Percentiles rank a stretch among this genome's conserved stretches.
Conservation (phyloP, 495 filamentous ascomycete species). For the Neurospora africana region DNA sequence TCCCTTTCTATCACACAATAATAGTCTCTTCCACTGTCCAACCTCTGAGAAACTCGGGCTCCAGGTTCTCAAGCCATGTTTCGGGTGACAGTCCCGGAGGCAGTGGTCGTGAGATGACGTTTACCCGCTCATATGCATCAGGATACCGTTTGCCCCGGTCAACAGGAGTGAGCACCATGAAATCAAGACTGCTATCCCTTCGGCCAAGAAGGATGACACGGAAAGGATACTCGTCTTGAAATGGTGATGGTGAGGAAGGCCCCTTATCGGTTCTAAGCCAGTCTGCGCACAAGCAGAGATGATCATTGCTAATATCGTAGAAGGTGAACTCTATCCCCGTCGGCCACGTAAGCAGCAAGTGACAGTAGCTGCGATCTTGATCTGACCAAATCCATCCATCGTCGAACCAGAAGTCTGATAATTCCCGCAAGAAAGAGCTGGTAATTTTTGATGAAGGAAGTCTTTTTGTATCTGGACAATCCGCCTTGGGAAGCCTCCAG, state of each 20-base stretch:
- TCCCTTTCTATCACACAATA: neutral
- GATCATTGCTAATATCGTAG: neutral
- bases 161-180: neutral
- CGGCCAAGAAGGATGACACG: neutral
- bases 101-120: neutral
- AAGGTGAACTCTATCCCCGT: accelerated
- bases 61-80: neutral
- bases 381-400: neutral
- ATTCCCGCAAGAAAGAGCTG: neutral
- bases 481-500: accelerated
- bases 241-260: neutral
- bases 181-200: accelerated
- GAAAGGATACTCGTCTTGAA: neutral
- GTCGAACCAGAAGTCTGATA: neutral
- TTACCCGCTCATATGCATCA: neutral
- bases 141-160: neutral
- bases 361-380: neutral
- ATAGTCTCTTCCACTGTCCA: neutral
- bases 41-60: neutral
- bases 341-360: neutral
- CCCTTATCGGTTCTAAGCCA: neutral
- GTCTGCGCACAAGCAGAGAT: neutral
- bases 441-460: neutral
- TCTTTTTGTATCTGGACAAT: neutral
- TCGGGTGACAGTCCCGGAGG: neutral